Conservation (phyloP, 148 eudicot genomes). For the Mesembryanthemum crystallinum region DNA sequence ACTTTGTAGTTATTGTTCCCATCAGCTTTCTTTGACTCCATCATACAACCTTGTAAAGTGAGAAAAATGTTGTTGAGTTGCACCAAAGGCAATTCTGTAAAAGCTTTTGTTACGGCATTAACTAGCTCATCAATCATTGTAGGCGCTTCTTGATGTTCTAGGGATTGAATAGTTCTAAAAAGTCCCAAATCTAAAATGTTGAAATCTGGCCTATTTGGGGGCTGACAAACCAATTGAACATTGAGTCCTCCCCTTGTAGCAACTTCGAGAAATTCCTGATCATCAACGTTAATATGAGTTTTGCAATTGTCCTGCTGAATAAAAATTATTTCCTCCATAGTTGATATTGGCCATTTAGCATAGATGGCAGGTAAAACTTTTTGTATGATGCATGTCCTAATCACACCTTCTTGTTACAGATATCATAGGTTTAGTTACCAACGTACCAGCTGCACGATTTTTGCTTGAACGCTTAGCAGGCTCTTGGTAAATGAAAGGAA, state of each 20-base stretch:
- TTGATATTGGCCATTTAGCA: background rate
- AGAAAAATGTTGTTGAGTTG: background rate
- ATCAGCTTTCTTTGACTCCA: background rate
- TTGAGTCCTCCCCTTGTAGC: background rate
- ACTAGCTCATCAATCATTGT: conserved; percentile 3
- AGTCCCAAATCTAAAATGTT: background rate
- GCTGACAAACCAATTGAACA: background rate
- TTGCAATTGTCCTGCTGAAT: background rate
- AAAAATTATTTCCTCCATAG: background rate
- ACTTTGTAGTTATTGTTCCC: background rate
- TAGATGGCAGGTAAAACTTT: background rate
- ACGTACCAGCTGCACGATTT: conserved; percentile 9
- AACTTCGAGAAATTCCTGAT: background rate
- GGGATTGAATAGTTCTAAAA: background rate
- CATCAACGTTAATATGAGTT: background rate
- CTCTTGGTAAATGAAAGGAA: background rate
- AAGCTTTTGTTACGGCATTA: conserved; percentile 2
- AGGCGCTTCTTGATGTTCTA: background rate
- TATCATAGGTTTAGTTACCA: conserved; percentile 3
- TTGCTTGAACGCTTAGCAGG: conserved; percentile 4
- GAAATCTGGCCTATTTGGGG: background rate
- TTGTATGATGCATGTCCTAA: background rate
- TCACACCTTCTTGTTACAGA: background rate
- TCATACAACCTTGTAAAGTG: background rate
- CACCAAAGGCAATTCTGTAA: background rate